Percentiles rank a stretch among this genome's conserved stretches.
Evolutionary conservation across 2,329 filamentous ascomycete genomes (phyloP).

Genomic region (Tolypocladium ovalisporum): DNA sequence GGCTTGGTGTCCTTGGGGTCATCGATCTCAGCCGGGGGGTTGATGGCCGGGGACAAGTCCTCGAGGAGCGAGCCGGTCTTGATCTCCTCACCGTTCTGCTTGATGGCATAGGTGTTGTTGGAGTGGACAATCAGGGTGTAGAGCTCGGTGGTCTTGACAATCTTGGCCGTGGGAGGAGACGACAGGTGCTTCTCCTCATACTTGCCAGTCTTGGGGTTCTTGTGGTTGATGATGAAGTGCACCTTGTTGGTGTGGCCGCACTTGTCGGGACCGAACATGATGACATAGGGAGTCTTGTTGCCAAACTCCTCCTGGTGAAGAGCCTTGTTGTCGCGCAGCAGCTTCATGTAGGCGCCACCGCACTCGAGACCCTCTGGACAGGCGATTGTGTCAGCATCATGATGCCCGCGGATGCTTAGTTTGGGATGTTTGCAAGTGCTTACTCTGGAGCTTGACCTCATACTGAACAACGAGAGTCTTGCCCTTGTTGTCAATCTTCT

Average conservation of each 20-base stretch:
- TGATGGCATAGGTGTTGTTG: conserved; percentile 89
- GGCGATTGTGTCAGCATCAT: not conserved
- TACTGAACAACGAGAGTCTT: conserved; percentile 98
- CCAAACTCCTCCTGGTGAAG: conserved; percentile 97
- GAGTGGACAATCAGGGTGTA: conserved; percentile 96
- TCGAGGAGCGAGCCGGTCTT: conserved; percentile 88
- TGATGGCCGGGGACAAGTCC: conserved; percentile 88
- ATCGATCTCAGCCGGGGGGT: conserved; percentile 89
- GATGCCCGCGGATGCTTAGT: not conserved
- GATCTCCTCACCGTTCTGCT: conserved; percentile 79
- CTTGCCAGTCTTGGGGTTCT: conserved; percentile 99
- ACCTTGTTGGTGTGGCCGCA: conserved; percentile 99
- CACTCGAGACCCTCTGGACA: conserved; percentile 82
- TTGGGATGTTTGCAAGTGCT: conserved; percentile 21
- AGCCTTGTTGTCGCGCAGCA: conserved; percentile 93
- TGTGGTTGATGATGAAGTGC: conserved; percentile 98
- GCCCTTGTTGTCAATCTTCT: conserved; percentile 93
- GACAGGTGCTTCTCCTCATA: conserved; percentile 99
- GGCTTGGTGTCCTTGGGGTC: conserved; percentile 91
- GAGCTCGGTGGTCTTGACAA: conserved; percentile 83
- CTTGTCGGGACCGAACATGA: conserved; percentile 99
- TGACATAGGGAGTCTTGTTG: conserved; percentile 93
- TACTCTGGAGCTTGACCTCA: conserved; percentile 97
- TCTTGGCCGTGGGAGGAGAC: conserved; percentile 72
- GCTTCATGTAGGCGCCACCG: conserved; percentile 98